These are phyloP conservation scores for Lumnitzera racemosa DNA, from an alignment of 345 rosid species.

Conservation along the genomic window DNA sequence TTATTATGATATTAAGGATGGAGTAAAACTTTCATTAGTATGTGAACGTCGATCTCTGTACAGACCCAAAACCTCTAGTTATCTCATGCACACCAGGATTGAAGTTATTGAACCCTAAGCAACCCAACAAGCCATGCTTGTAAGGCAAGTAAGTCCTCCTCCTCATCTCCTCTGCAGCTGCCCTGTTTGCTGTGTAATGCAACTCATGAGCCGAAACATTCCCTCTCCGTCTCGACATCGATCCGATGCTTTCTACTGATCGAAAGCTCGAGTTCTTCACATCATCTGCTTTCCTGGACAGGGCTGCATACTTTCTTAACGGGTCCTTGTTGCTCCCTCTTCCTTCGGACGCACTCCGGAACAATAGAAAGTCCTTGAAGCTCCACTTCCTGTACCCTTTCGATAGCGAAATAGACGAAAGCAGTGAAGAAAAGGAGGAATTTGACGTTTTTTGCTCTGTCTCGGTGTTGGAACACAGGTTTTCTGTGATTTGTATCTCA, in stretches of 20 bases:
- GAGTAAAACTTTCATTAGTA: too few species aligned
- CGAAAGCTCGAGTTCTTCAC: constrained; percentile 11
- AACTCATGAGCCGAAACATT: constrained; percentile 33
- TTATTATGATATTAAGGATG: too few species aligned
- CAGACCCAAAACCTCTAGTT: constrained; percentile 55
- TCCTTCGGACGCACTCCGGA: constrained; percentile 19
- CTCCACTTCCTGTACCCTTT: constrained; percentile 13
- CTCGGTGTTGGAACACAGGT: neutral
- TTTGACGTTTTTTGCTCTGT: constrained; percentile 5
- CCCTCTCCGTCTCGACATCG: constrained; percentile 13
- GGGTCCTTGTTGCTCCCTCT: constrained; percentile 17
- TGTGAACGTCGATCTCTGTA: too few species aligned
- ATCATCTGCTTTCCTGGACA: constrained; percentile 1
- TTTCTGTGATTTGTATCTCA: constrained; percentile 8
- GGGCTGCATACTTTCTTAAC: constrained; percentile 6
- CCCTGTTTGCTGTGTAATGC: constrained; percentile 35
- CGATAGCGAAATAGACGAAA: constrained; percentile 5
- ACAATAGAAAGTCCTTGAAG: constrained; percentile 16
- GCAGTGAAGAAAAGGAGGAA: constrained; percentile 6
- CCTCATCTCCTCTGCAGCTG: constrained; percentile 45
- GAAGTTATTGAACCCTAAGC: constrained; percentile 46
- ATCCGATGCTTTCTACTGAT: constrained; percentile 6
- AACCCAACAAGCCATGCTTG: constrained; percentile 39
- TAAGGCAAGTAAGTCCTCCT: constrained; percentile 38
- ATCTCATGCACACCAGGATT: constrained; percentile 35